phyloP scores from a whole-genome alignment of 2,329 filamentous ascomycete genomes.

The Pseudopithomyces maydicus region DNA sequence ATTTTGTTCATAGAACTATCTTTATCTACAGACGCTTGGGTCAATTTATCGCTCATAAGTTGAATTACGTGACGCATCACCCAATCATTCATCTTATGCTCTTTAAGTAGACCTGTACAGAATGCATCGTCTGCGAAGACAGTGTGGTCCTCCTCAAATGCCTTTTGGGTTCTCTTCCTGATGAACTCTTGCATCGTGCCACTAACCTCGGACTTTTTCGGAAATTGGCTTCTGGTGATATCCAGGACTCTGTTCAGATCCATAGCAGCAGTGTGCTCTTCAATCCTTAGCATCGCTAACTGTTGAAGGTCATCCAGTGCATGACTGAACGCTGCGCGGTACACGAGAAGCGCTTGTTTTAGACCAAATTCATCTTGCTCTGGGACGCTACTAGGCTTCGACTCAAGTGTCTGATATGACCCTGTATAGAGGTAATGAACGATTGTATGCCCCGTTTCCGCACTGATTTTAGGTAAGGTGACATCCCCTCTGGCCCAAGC shows the following conservation, averaged over 20 bases:
- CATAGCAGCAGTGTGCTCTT: not conserved
- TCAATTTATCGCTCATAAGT: conserved; percentile 1
- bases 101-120: not conserved
- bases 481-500: conserved; percentile 1
- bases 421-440: conserved; percentile 9
- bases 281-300: not conserved
- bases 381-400: not conserved
- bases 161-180: conserved; percentile 3
- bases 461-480: conserved; percentile 1
- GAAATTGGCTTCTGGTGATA: not conserved
- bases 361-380: not conserved
- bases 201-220: not conserved
- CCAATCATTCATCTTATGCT: conserved; percentile 3
- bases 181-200: not conserved
- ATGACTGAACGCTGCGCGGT: not conserved
- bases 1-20: not conserved
- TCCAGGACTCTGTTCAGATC: not conserved
- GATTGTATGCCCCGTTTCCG: conserved; percentile 3
- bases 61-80: conserved; percentile 3
- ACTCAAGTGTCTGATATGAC: conserved; percentile 1
- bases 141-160: conserved; percentile 4
- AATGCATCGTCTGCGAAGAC: conserved; percentile 3
- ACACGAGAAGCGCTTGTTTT: conserved; percentile 7
- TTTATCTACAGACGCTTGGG: not conserved
- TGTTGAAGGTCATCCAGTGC: conserved; percentile 1